phyloP scores from a whole-genome alignment of 169 alveolate species.

The Plasmodium sp. region DNA sequence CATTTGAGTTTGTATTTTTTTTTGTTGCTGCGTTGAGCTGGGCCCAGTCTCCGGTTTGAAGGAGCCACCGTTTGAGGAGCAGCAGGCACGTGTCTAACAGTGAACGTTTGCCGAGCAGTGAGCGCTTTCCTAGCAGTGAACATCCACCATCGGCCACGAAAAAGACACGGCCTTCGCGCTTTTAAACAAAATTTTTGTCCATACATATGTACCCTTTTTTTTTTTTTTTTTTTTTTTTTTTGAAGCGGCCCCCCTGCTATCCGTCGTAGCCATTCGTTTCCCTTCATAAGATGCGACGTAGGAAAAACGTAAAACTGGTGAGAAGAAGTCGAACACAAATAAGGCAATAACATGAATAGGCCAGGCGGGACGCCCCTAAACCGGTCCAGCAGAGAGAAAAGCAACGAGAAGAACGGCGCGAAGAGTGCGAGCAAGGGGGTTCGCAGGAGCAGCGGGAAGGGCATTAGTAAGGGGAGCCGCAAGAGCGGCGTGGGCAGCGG shows the following conservation, averaged over 20 bases:
- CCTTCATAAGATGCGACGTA: background rate
- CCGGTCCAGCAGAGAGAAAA: conserved; percentile 8
- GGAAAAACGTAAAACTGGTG: conserved; percentile 2
- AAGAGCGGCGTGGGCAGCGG: background rate
- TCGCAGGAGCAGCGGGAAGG: background rate
- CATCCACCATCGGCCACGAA: background rate
- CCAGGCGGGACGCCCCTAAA: conserved; percentile 9
- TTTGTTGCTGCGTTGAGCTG: background rate
- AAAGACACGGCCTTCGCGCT: background rate
- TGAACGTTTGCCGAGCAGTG: background rate
- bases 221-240: background rate
- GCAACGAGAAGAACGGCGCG: background rate
- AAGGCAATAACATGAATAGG: conserved; percentile 24
- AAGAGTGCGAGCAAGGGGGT: background rate
- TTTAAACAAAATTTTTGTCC: background rate
- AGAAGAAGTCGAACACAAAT: background rate
- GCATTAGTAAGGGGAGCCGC: background rate
- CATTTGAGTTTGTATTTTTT: background rate
- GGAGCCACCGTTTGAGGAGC: background rate
- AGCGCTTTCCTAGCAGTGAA: background rate
- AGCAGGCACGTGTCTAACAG: background rate
- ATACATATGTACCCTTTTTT: background rate
- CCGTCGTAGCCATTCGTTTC: background rate
- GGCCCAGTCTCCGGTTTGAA: background rate
- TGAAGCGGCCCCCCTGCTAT: background rate